Evolutionary conservation across 176 grass and related monocot species (phyloP).

Genomic region (Saccharum spontaneum): DNA sequence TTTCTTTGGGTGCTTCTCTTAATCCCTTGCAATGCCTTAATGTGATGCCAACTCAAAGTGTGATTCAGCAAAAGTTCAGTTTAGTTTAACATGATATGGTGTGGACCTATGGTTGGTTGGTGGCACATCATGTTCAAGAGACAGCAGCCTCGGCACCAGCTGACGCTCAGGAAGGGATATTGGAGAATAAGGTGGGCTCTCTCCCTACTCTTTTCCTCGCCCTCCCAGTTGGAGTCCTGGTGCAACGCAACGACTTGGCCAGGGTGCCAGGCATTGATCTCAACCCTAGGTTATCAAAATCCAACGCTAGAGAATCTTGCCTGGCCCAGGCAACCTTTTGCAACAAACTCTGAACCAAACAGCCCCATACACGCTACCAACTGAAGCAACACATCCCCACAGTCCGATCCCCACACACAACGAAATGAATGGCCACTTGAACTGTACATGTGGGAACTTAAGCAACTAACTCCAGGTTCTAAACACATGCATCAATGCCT

Average conservation of each 20-base stretch:
- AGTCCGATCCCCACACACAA: not conserved
- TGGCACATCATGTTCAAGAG: constrained; percentile 16
- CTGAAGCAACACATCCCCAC: not conserved
- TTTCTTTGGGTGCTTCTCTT: not conserved
- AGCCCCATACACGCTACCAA: not conserved
- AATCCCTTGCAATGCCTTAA: not conserved
- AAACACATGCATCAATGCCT: not conserved
- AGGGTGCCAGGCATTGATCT: not conserved
- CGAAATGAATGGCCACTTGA: not conserved
- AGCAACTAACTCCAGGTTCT: no score
- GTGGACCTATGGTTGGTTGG: constrained; percentile 21
- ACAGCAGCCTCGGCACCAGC: constrained; percentile 8
- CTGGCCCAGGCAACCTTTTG: not conserved
- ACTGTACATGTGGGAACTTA: not conserved
- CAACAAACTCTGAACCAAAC: not conserved
- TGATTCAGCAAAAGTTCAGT: not conserved
- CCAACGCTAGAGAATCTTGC: not conserved
- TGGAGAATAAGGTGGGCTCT: constrained; percentile 5
- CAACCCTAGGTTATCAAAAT: not conserved
- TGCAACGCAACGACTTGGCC: not conserved
- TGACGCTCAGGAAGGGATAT: not conserved
- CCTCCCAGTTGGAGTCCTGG: no score
- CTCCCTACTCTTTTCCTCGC: not conserved
- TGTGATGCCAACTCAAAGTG: not conserved
- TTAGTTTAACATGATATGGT: not conserved